Percentiles rank a stretch among this genome's conserved stretches.
Conservation (phyloP, 345 rosid genomes). For the Noccaea caerulescens region DNA sequence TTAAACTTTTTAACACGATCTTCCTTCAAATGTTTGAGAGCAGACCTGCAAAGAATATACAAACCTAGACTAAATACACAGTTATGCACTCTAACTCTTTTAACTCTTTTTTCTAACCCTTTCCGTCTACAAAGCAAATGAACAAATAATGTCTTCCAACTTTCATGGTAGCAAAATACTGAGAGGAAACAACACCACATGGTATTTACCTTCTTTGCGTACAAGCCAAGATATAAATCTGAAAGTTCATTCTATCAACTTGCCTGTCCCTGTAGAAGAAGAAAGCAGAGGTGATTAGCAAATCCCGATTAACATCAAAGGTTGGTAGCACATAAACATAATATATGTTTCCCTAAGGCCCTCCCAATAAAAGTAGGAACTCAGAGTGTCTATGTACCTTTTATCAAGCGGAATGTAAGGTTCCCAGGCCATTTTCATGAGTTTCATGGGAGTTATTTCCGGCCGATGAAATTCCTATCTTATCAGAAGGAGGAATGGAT, state of each 20-base stretch:
- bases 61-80: constrained; percentile 22
- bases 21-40: constrained; percentile 79
- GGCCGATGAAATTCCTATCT: constrained; percentile 87
- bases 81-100: too few species aligned
- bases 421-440: constrained; percentile 95
- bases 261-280: constrained; percentile 61
- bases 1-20: constrained; percentile 82
- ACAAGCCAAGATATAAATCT: constrained; percentile 72
- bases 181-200: constrained; percentile 8
- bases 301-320: background rate
- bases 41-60: constrained; percentile 60
- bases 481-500: constrained; percentile 85
- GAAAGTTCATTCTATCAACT: constrained; percentile 71
- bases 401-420: constrained; percentile 83
- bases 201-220: constrained; percentile 76
- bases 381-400: constrained; percentile 50
- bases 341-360: constrained; percentile 1
- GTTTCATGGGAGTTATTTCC: constrained; percentile 86
- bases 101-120: background rate
- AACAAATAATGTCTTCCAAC: background rate
- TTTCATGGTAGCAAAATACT: background rate
- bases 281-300: constrained; percentile 23
- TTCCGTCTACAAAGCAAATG: constrained; percentile 11
- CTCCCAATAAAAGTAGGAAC: constrained; percentile 22
- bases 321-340: background rate